phyloP scores from a whole-genome alignment of 1,284 basidiomycete species.

The Austroboletus novae-zelandiae region DNA sequence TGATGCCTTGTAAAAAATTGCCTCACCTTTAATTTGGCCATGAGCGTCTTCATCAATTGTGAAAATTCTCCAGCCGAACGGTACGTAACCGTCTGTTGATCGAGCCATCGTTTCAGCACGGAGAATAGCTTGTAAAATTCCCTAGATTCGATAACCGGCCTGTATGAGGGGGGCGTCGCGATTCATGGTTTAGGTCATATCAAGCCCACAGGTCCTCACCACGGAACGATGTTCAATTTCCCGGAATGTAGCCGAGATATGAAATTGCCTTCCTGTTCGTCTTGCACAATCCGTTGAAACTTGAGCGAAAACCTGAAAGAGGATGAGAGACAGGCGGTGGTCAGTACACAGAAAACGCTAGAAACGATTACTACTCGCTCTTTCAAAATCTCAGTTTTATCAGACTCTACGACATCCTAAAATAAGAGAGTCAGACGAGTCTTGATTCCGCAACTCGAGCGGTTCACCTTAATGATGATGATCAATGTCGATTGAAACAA shows the following conservation, averaged over 20 bases:
- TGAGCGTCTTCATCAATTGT: slow-evolving; percentile 57
- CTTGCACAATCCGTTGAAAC: slow-evolving; percentile 54
- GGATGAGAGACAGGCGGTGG: not conserved
- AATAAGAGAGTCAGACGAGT: not conserved
- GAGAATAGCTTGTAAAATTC: slow-evolving; percentile 56
- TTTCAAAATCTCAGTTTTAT: slow-evolving; percentile 52
- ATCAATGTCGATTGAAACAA: slow-evolving; percentile 58
- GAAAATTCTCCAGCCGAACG: slow-evolving; percentile 52
- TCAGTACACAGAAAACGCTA: no score
- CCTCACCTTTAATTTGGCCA: slow-evolving; percentile 63
- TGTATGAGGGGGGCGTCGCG: not conserved
- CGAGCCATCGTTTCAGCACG: slow-evolving; percentile 43
- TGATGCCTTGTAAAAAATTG: not conserved
- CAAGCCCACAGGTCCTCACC: slow-evolving; percentile 12
- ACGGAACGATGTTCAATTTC: slow-evolving; percentile 57
- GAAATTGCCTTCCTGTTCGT: slow-evolving; percentile 61
- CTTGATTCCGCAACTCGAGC: not conserved
- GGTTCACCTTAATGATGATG: slow-evolving; percentile 58
- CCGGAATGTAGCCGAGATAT: slow-evolving; percentile 55
- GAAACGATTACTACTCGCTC: slow-evolving; percentile 41
- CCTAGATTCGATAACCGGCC: slow-evolving; percentile 62
- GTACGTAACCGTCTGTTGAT: slow-evolving; percentile 49
- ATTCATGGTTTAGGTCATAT: not conserved
- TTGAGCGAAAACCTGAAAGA: slow-evolving; percentile 48
- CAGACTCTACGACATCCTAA: slow-evolving; percentile 59